phyloP scores from a whole-genome alignment of 140 eudicot species.

The Flaveria floridana region DNA sequence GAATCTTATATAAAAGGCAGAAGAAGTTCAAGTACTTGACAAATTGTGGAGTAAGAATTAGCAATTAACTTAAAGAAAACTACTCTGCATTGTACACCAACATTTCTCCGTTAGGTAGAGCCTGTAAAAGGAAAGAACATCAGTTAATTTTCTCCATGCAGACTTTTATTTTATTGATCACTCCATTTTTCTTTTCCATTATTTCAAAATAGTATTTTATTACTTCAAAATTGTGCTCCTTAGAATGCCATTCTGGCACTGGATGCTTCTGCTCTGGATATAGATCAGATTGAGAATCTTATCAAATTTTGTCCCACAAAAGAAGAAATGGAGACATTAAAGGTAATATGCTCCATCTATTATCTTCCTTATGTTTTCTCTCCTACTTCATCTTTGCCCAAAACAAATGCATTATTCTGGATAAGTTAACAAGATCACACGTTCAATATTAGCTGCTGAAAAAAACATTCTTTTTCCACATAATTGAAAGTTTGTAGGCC shows the following conservation, averaged over 20 bases:
- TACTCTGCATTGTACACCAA: not conserved
- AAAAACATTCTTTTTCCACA: not conserved
- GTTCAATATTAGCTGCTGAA: not conserved
- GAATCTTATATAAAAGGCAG: not conserved
- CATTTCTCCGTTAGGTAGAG: not conserved
- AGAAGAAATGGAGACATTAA: constrained; percentile 89
- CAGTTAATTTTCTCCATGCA: not conserved
- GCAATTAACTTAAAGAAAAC: not conserved
- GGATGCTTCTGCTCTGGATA: constrained; percentile 77
- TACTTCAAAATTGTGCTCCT: constrained; percentile 27
- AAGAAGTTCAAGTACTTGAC: not conserved
- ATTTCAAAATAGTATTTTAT: constrained; percentile 15
- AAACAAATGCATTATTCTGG: not conserved
- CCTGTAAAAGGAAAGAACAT: not conserved
- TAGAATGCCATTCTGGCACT: constrained; percentile 86
- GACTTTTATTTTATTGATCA: constrained; percentile 7
- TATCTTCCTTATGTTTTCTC: constrained; percentile 6
- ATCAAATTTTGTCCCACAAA: constrained; percentile 92
- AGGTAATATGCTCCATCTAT: constrained; percentile 41
- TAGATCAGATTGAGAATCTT: constrained; percentile 93
- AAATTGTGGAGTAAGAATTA: not conserved
- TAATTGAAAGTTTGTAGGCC: not conserved
- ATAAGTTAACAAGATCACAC: not conserved
- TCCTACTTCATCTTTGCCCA: not conserved
- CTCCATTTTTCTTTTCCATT: not conserved